Base-by-base conservation (phyloP, 2,329 filamentous ascomycete genomes). In the Dothideomycetes sp. region DNA sequence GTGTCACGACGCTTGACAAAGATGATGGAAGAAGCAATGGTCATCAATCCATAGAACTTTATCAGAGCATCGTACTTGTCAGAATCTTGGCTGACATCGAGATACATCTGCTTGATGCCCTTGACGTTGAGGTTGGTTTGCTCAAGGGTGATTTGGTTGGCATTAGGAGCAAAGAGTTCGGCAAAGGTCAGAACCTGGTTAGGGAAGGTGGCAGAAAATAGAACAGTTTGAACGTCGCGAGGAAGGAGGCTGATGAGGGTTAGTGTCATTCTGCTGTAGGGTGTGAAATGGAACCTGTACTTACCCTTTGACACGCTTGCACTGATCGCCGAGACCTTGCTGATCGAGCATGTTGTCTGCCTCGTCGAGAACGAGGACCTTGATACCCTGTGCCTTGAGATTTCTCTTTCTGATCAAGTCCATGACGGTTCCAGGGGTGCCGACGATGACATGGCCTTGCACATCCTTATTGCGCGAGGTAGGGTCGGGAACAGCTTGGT, bases 331-430 rank as follows among this genome's bases (percentile, higher is more conserved):
- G 40, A 98, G 71, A 37, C 91, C 89, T 63, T 94, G 86, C 62
- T 89, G 82, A 56, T 96, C 91, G 44, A 98, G 69, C 91, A 98
- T 98, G 66, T 95, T 96, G 66, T 98, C 91, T 42, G 91, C 91
- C 66, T 98, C 91, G 55, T 98, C 91, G 38, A 98, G 73, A 41
- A 95, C 89, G 45, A 98, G 73, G 7, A 94, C 75, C 60, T 79
- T 84, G 50, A 98, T 69, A 42, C 78, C 65, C 14, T 72, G 75
- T 0, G 77, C 63, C 50, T 94, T 77, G 47, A 98, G 73, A 54
- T 84, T 74, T 49, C 78, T 74, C 52, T 80, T 78, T 54, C 81
- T 80, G 53, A 95, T 81, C 52, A 91, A 71, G 55, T 96, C 91
- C 68, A 83, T 81, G 36, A 91, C 85, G 0, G 89, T 96, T 40